Evolutionary conservation across 2,329 filamentous ascomycete species (phyloP), one percentile per base, ranked within the genome.

Genomic region (Hysterium pulicare): DNA sequence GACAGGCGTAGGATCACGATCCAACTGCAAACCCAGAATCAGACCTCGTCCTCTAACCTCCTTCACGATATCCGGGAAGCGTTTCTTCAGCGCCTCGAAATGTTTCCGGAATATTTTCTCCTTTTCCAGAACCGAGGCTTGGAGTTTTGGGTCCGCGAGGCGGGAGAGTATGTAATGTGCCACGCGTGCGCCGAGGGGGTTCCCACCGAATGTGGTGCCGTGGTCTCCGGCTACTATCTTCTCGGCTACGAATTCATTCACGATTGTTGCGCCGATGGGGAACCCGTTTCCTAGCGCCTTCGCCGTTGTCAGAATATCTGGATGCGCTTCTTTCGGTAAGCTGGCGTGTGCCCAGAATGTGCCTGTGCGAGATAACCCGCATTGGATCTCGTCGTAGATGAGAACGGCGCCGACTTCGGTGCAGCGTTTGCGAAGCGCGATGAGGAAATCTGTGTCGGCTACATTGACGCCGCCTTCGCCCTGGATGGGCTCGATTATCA

Each of bases 231-330:
- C 76, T 52, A 82, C 76, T 57, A 84, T 82, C 62, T 83, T 82
- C 40, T 83, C 77, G 21, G 81, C 83, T 1, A 94, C 87, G 19
- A 76, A 72, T 42, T 79, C 78, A 11, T 78, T 82, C 21, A 84
- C 74, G 39, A 84, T 79, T 4, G 86, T 87, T 5, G 93, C 93
- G 38, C 89, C 93, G 53, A 98, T 90, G 36, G 93, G 93, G 67
- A 96, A 91, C 4, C 93, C 93, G 61, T 98, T 98, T 13, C 93
- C 93, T 2, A 98, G 82, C 1, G 93, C 93, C 73, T 98, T 98
- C 44, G 93, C 93, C 0, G 87, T 91, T 11, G 91, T 96, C 50
- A 98, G 71, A 51, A 98, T 84, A 59, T 98, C 93, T 5, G 93
- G 93, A 63, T 98, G 93, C 2, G 90, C 89, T 51, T 87, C 83